These are phyloP conservation scores for Amylostereum chailletii DNA, from an alignment of 1,284 basidiomycete species.

Conservation along the genomic window DNA sequence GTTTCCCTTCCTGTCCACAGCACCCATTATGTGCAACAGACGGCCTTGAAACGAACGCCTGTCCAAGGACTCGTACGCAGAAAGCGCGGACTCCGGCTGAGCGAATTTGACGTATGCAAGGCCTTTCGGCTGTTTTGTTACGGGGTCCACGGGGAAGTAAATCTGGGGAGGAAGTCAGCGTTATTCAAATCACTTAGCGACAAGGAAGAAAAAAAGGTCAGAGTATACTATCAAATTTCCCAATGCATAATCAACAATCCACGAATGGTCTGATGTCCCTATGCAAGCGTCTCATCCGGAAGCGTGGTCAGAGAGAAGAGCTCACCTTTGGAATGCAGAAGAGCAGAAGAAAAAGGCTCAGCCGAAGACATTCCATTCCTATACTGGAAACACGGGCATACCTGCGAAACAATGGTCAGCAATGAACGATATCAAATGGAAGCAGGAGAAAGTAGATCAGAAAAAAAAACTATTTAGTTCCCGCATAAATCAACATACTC, in stretches of 20 bases:
- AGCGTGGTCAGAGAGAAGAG: neutral
- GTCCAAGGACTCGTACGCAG: conserved; percentile 76
- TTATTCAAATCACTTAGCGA: conserved; percentile 5
- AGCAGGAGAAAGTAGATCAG: no score
- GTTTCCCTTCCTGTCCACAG: conserved; percentile 53
- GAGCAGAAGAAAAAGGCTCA: neutral
- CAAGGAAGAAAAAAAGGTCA: conserved; percentile 18
- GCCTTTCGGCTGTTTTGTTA: conserved; percentile 70
- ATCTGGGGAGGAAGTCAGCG: conserved; percentile 36
- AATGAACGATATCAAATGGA: no score
- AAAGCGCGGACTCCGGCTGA: conserved; percentile 57
- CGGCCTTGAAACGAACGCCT: conserved; percentile 89
- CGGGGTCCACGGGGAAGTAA: conserved; percentile 73
- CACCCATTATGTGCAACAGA: conserved; percentile 84
- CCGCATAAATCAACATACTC: neutral
- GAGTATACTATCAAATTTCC: conserved; percentile 38
- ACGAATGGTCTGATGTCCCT: conserved; percentile 49
- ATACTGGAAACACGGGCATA: no score
- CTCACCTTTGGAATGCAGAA: neutral
- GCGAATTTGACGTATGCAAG: conserved; percentile 79
- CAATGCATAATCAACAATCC: conserved; percentile 24
- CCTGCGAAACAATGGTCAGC: no score
- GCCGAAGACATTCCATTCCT: neutral
- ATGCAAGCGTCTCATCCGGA: conserved; percentile 31
- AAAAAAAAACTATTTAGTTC: no score